These are phyloP conservation scores for Penicillium paneum DNA, from an alignment of 2,329 filamentous ascomycete genomes.

Conservation along the genomic window DNA sequence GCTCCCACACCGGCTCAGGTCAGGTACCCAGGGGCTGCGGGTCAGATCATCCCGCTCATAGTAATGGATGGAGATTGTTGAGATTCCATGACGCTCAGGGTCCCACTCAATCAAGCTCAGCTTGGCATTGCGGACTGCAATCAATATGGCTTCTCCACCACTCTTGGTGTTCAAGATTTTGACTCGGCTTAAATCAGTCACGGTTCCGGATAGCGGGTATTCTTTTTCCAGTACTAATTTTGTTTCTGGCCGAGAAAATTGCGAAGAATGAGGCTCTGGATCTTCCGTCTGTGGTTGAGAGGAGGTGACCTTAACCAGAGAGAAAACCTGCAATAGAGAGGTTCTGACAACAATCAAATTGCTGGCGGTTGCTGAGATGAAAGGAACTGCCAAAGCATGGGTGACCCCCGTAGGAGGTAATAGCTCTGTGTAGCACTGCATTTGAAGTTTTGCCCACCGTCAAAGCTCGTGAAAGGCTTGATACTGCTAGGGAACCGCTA, in stretches of 20 bases:
- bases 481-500: constrained; percentile 3
- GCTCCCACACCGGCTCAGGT: constrained; percentile 72
- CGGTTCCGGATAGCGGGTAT: constrained; percentile 75
- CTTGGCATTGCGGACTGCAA: constrained; percentile 88
- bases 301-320: constrained; percentile 61
- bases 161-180: constrained; percentile 70
- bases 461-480: background rate
- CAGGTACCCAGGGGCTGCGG: constrained; percentile 75
- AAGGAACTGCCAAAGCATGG: constrained; percentile 75
- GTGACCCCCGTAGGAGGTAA: constrained; percentile 91
- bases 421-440: constrained; percentile 98
- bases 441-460: constrained; percentile 37
- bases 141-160: constrained; percentile 76
- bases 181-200: constrained; percentile 77
- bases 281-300: constrained; percentile 43
- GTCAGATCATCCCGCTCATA: constrained; percentile 92
- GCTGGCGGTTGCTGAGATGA: constrained; percentile 69
- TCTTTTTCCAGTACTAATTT: constrained; percentile 85
- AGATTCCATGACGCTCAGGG: constrained; percentile 70
- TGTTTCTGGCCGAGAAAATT: constrained; percentile 62
- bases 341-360: constrained; percentile 92
- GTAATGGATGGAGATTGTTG: constrained; percentile 93
- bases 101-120: constrained; percentile 94
- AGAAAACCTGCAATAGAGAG: constrained; percentile 88
- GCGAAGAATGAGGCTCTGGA: constrained; percentile 51